Evolutionary conservation across 352 stramenopile genomes (phyloP), one percentile per base, ranked within the genome.

Genomic region (Phytopythium montanum): DNA sequence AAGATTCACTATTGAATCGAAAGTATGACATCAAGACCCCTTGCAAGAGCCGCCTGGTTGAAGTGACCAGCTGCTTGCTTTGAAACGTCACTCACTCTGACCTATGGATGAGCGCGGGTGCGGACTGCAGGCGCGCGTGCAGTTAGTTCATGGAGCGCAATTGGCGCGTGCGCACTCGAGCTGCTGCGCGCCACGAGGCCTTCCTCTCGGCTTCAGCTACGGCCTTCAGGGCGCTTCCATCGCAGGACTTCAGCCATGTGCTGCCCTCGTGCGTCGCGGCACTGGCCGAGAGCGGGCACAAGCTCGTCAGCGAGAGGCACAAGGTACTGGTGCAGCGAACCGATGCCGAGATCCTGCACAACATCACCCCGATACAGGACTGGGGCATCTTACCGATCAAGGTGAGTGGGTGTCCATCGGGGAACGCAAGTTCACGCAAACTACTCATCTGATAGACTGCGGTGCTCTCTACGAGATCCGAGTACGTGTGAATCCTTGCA

Each of bases 131-230:
- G 68, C 76, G 59, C 81, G 87, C 54, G 58, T 95, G 55, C 79
- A 92, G 69, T n/a, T n/a, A n/a, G n/a, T 85, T 93, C 61, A 82
- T 92, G 70, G 85, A 95, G 80, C 78, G 78, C 58, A 95, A 88
- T 56, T 70, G 76, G 1, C 79, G 69, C 46, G 79, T 81, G 39
- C 66, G 72, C 92, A 42, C 69, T 68, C 23, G 78, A 76, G 65
- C 88, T 88, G 76, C 64, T 90, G 52, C 76, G 70, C 45, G 69
- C 76, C 78, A 91, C 57, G 78, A 91, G 73, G 55, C 54, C 2
- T 91, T 90, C 63, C 68, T 84, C 13, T 36, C 25, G 13, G 59
- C 60, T 88, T 95, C 39, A 70, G 78, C 25, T 75, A 72, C 38
- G 75, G 68, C 55, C 49, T 92, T 36, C 69, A 88, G 57, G 81